These are phyloP conservation scores for Globisporangium ultimum DNA, from an alignment of 352 stramenopile genomes.

Conservation along the genomic window DNA sequence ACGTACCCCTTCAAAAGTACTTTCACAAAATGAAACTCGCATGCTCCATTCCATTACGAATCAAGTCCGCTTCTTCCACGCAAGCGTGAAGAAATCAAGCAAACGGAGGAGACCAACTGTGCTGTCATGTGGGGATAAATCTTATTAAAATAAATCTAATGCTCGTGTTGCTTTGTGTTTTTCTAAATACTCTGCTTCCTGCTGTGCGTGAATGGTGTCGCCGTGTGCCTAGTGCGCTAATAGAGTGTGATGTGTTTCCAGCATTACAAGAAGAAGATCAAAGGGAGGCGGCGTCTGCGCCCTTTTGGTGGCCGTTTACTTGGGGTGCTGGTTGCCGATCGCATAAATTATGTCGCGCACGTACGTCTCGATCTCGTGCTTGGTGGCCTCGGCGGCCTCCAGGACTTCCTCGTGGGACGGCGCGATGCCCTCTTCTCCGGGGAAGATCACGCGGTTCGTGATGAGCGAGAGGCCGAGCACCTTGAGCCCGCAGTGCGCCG, in stretches of 20 bases:
- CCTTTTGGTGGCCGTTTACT: background rate
- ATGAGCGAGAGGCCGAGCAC: slow-evolving; percentile 96
- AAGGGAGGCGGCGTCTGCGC: background rate
- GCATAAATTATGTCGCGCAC: slow-evolving; percentile 44
- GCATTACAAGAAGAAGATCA: background rate
- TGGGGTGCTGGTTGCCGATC: slow-evolving; percentile 36
- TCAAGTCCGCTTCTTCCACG: background rate
- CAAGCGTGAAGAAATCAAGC: too few species aligned
- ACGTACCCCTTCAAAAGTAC: too few species aligned
- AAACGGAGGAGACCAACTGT: too few species aligned
- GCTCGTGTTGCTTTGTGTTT: slow-evolving; percentile 5
- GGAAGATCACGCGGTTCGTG: slow-evolving; percentile 92
- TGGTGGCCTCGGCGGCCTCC: slow-evolving; percentile 78
- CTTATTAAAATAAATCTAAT: slow-evolving; percentile 15
- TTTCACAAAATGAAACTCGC: too few species aligned
- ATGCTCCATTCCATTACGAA: background rate
- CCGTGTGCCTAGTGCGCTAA: slow-evolving; percentile 10
- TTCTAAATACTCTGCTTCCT: slow-evolving; percentile 14
- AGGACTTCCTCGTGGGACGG: slow-evolving; percentile 94
- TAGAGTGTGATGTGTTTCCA: background rate
- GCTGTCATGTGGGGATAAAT: too few species aligned
- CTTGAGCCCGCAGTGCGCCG: slow-evolving; percentile 92
- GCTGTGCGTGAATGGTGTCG: background rate
- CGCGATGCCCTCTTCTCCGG: slow-evolving; percentile 71
- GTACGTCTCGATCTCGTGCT: slow-evolving; percentile 50